Conservation (phyloP, 2,329 filamentous ascomycete genomes). For the Aureobasidium sp. region DNA sequence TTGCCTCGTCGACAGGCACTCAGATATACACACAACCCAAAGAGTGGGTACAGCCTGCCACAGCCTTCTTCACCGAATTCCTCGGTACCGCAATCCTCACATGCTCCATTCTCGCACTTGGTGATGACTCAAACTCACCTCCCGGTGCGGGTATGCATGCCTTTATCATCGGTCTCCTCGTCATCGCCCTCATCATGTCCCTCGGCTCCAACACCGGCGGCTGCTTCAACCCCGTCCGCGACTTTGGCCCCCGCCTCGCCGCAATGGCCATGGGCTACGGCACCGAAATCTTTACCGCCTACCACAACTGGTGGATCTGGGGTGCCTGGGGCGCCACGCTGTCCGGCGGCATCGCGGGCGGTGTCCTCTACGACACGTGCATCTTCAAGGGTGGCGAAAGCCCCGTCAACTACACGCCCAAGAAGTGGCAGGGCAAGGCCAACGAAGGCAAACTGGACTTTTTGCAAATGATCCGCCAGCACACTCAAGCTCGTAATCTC, state of each 20-base stretch:
- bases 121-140: slow-evolving; percentile 25
- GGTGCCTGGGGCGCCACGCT: slow-evolving; percentile 38
- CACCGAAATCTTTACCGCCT: slow-evolving; percentile 26
- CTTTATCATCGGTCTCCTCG: slow-evolving; percentile 42
- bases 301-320: slow-evolving; percentile 42
- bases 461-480: slow-evolving; percentile 19
- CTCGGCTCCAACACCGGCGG: slow-evolving; percentile 44
- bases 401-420: slow-evolving; percentile 44
- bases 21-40: slow-evolving; percentile 26
- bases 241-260: slow-evolving; percentile 46
- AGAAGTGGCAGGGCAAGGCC: slow-evolving; percentile 22
- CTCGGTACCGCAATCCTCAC: slow-evolving; percentile 30
- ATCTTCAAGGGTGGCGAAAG: slow-evolving; percentile 46
- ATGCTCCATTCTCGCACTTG: slow-evolving; percentile 35
- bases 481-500: background rate
- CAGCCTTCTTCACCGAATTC: slow-evolving; percentile 43
- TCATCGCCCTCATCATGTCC: slow-evolving; percentile 31
- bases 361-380: slow-evolving; percentile 43
- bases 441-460: slow-evolving; percentile 19
- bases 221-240: slow-evolving; percentile 44
- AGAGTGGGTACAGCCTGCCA: slow-evolving; percentile 24
- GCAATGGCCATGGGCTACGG: slow-evolving; percentile 41
- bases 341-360: slow-evolving; percentile 38
- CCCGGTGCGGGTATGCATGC: slow-evolving; percentile 46
- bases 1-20: slow-evolving; percentile 21